These are phyloP conservation scores for Ophiosphaerella narmari DNA, from an alignment of 2,329 filamentous ascomycete genomes.

Conservation along the genomic window DNA sequence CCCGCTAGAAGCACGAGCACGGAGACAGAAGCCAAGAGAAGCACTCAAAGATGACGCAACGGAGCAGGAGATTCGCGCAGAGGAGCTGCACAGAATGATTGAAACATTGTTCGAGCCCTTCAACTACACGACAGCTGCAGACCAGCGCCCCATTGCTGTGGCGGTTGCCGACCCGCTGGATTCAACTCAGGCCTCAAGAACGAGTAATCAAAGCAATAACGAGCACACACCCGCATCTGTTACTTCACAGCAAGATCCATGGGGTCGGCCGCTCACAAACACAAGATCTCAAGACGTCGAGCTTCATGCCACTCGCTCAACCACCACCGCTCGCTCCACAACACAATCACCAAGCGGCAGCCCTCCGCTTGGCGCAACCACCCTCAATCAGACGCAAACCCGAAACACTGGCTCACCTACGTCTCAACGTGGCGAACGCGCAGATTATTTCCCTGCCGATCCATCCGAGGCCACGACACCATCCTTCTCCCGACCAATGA, in stretches of 20 bases:
- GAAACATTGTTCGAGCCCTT: slow-evolving; percentile 93
- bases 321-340: slow-evolving; percentile 47
- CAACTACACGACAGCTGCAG: slow-evolving; percentile 85
- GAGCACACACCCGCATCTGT: slow-evolving; percentile 39
- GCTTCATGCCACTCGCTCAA: slow-evolving; percentile 43
- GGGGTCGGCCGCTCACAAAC: slow-evolving; percentile 35
- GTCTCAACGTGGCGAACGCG: slow-evolving; percentile 41
- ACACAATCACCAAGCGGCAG: slow-evolving; percentile 55
- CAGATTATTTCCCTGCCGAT: slow-evolving; percentile 43
- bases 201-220: slow-evolving; percentile 42
- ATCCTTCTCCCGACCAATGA: slow-evolving; percentile 48
- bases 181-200: slow-evolving; percentile 32
- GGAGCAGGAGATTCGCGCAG: slow-evolving; percentile 90
- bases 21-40: slow-evolving; percentile 91
- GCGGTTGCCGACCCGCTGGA: slow-evolving; percentile 36
- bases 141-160: slow-evolving; percentile 62
- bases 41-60: slow-evolving; percentile 92
- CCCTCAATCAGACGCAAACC: slow-evolving; percentile 28
- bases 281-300: slow-evolving; percentile 45
- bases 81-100: slow-evolving; percentile 92
- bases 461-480: slow-evolving; percentile 32
- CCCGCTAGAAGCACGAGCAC: slow-evolving; percentile 86
- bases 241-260: slow-evolving; percentile 38
- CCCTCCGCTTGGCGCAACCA: slow-evolving; percentile 46
- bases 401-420: slow-evolving; percentile 34